Evolutionary conservation across 208 protist genomes (phyloP).

Genomic region (Paratrypanosoma confusum): DNA sequence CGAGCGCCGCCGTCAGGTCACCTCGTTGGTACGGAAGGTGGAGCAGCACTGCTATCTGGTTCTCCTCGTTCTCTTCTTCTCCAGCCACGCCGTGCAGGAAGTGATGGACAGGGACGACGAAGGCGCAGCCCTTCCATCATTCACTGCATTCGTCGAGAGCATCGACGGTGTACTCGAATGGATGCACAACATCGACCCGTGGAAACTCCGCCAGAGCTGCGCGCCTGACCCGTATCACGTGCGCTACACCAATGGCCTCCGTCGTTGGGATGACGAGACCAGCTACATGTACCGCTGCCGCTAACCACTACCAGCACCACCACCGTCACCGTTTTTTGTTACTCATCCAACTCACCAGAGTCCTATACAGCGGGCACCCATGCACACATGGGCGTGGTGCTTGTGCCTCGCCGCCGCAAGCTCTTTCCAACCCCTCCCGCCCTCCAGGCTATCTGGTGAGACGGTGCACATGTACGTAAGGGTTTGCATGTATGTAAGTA

Average conservation of each 20-base stretch:
- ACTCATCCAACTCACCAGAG: not conserved
- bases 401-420: too few species aligned
- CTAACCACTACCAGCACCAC: too few species aligned
- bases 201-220: slow-evolving; percentile 10
- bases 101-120: slow-evolving; percentile 5
- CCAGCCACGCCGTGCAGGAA: slow-evolving; percentile 8
- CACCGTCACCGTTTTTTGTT: slow-evolving; percentile 1
- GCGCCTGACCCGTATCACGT: slow-evolving; percentile 52
- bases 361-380: not conserved
- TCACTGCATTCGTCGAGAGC: slow-evolving; percentile 25
- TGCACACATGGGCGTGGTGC: too few species aligned
- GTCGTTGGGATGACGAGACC: slow-evolving; percentile 67
- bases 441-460: too few species aligned
- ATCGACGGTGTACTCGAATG: slow-evolving; percentile 16
- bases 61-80: slow-evolving; percentile 47
- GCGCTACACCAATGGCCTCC: slow-evolving; percentile 68
- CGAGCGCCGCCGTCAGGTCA: too few species aligned
- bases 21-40: slow-evolving; percentile 16
- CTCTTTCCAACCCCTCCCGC: too few species aligned
- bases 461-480: too few species aligned
- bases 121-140: slow-evolving; percentile 17
- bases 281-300: slow-evolving; percentile 79
- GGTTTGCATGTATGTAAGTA: too few species aligned
- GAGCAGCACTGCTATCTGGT: slow-evolving; percentile 57
- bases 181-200: slow-evolving; percentile 65